A percentile compares a stretch with the other conserved stretches of the same genome.
phyloP scores from a whole-genome alignment of 176 grass and related monocot species.

The Carex parvula region DNA sequence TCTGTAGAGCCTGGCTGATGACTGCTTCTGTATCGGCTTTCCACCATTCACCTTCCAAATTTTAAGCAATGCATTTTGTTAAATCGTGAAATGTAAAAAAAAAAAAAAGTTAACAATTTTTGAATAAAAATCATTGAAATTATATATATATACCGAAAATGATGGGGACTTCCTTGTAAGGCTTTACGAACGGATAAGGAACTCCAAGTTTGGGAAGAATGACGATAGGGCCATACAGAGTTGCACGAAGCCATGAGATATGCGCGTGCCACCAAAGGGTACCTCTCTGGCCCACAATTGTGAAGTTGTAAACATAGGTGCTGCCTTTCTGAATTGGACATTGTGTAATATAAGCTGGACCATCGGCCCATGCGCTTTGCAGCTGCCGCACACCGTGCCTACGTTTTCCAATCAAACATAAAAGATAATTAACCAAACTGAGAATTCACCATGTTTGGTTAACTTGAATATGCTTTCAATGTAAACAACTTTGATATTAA shows the following conservation, averaged over 20 bases:
- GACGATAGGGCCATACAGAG: constrained; percentile 60
- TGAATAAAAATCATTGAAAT: neutral
- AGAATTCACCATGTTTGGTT: neutral
- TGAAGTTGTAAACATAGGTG: constrained; percentile 84
- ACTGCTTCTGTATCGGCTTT: constrained; percentile 70
- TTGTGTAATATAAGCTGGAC: constrained; percentile 82
- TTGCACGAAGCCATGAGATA: constrained; percentile 77
- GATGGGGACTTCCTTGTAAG: constrained; percentile 58
- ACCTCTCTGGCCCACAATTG: constrained; percentile 67
- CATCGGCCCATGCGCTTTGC: constrained; percentile 70
- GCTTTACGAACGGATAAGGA: constrained; percentile 58
- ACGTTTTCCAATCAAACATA: neutral
- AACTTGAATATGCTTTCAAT: neutral
- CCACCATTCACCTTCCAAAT: constrained; percentile 74
- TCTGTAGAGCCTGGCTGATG: constrained; percentile 52
- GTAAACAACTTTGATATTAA: neutral
- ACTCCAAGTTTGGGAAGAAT: constrained; percentile 62
- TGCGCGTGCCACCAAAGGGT: constrained; percentile 91
- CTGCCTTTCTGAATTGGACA: constrained; percentile 66
- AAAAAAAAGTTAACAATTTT: neutral
- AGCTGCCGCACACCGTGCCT: constrained; percentile 81
- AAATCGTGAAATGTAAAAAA: neutral
- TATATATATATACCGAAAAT: constrained; percentile 41
- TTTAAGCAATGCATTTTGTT: neutral
- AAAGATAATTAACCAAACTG: neutral